Evolutionary conservation across 768 basidiomycete species (phyloP).

Genomic region (Boletus subcaerulescens): DNA sequence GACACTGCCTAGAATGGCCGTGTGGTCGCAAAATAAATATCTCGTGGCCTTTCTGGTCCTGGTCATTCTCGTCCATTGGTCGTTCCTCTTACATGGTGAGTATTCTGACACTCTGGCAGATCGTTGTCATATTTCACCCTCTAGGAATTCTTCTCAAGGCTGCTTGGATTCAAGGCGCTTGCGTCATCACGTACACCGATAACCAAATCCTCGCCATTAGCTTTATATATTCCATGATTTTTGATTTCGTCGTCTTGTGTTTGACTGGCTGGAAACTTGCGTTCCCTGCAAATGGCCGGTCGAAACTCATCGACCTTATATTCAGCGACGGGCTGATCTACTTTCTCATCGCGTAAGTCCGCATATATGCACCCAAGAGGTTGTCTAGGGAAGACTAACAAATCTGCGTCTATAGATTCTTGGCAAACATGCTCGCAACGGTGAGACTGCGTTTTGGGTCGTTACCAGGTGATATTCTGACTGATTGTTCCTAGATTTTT

Average conservation of each 20-base stretch:
- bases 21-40: constrained; percentile 60
- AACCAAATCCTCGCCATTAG: constrained; percentile 58
- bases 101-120: neutral
- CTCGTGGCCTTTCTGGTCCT: constrained; percentile 50
- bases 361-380: constrained; percentile 4
- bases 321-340: constrained; percentile 73
- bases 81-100: constrained; percentile 62
- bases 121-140: neutral
- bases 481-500: constrained; percentile 38
- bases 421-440: constrained; percentile 61
- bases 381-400: neutral
- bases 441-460: constrained; percentile 19
- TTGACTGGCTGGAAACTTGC: constrained; percentile 63
- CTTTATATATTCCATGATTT: constrained; percentile 74
- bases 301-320: constrained; percentile 58
- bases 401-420: constrained; percentile 44
- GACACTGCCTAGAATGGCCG: constrained; percentile 51
- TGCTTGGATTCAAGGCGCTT: constrained; percentile 48
- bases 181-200: constrained; percentile 57
- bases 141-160: constrained; percentile 61
- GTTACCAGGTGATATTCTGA: neutral
- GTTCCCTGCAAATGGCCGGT: constrained; percentile 44
- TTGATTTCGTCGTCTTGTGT: constrained; percentile 61
- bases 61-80: constrained; percentile 70
- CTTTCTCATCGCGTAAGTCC: constrained; percentile 64